phyloP scores from a whole-genome alignment of 2,329 filamentous ascomycete species.

The Hypocrella siamensis region DNA sequence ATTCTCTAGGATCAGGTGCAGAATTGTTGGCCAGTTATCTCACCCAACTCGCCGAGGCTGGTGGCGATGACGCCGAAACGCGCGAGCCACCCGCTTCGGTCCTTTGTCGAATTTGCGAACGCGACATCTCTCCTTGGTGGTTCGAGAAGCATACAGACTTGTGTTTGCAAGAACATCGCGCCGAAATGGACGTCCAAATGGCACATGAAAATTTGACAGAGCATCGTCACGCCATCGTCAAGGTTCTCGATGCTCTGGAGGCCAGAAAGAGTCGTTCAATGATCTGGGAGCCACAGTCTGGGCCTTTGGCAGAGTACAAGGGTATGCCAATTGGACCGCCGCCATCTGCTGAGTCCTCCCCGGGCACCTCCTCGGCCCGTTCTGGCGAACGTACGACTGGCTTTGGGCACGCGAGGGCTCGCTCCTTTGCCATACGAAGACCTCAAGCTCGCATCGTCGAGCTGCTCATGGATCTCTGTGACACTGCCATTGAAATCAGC shows the following conservation, averaged over 20 bases:
- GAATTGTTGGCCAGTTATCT: slow-evolving; percentile 91
- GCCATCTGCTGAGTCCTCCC: slow-evolving; percentile 54
- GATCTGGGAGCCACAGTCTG: slow-evolving; percentile 34
- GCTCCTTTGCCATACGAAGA: slow-evolving; percentile 81
- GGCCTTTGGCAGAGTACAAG: slow-evolving; percentile 67
- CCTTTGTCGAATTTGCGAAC: slow-evolving; percentile 91
- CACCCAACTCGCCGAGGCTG: slow-evolving; percentile 73
- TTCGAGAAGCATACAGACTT: slow-evolving; percentile 98
- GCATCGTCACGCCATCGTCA: slow-evolving; percentile 88
- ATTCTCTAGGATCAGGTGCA: slow-evolving; percentile 84
- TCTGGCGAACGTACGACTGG: slow-evolving; percentile 61
- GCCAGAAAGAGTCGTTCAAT: slow-evolving; percentile 52
- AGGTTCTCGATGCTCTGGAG: slow-evolving; percentile 83
- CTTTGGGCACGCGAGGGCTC: slow-evolving; percentile 62
- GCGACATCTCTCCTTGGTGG: slow-evolving; percentile 97
- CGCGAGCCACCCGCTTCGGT: slow-evolving; percentile 77
- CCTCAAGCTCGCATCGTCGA: slow-evolving; percentile 90
- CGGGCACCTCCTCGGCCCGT: slow-evolving; percentile 54
- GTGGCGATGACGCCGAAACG: slow-evolving; percentile 56
- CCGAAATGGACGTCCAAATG: slow-evolving; percentile 96
- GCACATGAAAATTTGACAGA: slow-evolving; percentile 84
- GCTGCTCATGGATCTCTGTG: slow-evolving; percentile 83
- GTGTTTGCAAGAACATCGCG: slow-evolving; percentile 86
- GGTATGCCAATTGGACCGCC: slow-evolving; percentile 69
- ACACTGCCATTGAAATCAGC: slow-evolving; percentile 89